Evolutionary conservation across 2,329 filamentous ascomycete species (phyloP).

Genomic region (Colletotrichum kahawae): DNA sequence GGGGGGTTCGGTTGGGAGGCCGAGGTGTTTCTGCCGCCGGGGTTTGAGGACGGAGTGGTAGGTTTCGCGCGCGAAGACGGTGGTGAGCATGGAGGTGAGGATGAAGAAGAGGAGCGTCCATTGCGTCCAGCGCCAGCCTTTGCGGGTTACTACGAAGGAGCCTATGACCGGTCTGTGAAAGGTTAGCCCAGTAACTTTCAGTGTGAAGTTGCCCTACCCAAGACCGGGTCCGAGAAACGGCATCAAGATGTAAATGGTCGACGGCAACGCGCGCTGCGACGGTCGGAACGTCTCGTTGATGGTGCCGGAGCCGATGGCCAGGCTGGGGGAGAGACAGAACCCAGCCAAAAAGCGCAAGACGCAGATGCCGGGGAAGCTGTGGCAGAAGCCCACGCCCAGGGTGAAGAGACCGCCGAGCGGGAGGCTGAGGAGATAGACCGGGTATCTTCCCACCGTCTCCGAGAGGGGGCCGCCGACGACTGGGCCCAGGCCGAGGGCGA

Average conservation of each 20-base stretch:
- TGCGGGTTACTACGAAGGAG: constrained; percentile 49
- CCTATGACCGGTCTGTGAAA: constrained; percentile 50
- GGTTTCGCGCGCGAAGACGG: constrained; percentile 54
- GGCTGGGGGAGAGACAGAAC: constrained; percentile 51
- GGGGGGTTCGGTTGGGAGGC: constrained; percentile 27
- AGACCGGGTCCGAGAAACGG: constrained; percentile 59
- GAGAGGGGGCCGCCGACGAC: constrained; percentile 63
- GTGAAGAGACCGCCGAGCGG: constrained; percentile 59
- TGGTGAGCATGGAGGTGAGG: constrained; percentile 37
- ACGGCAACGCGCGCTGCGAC: constrained; percentile 45
- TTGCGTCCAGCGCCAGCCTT: constrained; percentile 60
- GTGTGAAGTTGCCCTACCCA: constrained; percentile 36
- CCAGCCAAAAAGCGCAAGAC: constrained; percentile 63
- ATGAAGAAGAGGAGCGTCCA: constrained; percentile 55
- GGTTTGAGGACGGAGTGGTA: constrained; percentile 57
- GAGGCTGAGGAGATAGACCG: constrained; percentile 53
- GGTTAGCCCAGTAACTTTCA: not conserved
- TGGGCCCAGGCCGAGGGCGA: constrained; percentile 65
- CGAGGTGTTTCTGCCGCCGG: constrained; percentile 40
- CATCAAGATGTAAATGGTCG: constrained; percentile 52
- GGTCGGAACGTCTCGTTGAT: constrained; percentile 54
- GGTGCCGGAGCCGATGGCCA: constrained; percentile 55
- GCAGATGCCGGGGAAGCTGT: constrained; percentile 54
- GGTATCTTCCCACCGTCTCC: constrained; percentile 60
- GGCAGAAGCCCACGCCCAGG: constrained; percentile 57